These are phyloP conservation scores for Ajuga chamaepitys DNA, from an alignment of 257 asterid species.

Conservation along the genomic window DNA sequence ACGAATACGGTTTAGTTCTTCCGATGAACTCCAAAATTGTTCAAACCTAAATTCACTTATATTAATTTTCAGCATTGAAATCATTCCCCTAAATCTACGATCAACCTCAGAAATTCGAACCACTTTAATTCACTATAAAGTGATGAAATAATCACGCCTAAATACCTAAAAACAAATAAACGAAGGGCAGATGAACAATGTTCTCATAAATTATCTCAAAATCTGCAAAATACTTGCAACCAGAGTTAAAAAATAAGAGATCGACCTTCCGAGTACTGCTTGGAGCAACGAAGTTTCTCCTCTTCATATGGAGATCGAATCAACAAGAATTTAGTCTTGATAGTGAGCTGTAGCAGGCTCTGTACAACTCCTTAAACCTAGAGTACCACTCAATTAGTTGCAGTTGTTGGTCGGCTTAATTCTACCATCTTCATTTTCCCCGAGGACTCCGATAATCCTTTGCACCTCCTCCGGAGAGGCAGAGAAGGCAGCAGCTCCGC, in stretches of 20 bases:
- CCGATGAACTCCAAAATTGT: not conserved
- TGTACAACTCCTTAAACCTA: not conserved
- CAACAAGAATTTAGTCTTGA: conserved; percentile 8
- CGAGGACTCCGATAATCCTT: conserved; percentile 21
- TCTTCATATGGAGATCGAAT: conserved; percentile 18
- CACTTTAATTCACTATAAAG: not conserved
- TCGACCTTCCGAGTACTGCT: conserved; percentile 31
- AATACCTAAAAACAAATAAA: not conserved
- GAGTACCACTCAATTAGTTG: not conserved
- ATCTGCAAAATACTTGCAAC: not conserved
- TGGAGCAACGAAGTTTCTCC: not conserved
- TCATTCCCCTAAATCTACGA: no score
- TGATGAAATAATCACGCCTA: not conserved
- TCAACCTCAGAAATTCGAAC: not conserved
- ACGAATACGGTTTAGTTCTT: not conserved
- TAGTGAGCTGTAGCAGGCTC: not conserved
- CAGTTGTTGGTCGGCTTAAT: not conserved
- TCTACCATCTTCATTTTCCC: not conserved
- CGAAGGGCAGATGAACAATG: not conserved
- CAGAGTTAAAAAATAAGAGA: not conserved
- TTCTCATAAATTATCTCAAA: not conserved
- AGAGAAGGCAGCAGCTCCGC: conserved; percentile 19
- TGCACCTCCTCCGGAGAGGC: conserved; percentile 2
- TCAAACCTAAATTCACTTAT: not conserved
- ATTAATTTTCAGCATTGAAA: not conserved